Conservation (phyloP, 352 stramenopile genomes). For the Pythium biforme region DNA sequence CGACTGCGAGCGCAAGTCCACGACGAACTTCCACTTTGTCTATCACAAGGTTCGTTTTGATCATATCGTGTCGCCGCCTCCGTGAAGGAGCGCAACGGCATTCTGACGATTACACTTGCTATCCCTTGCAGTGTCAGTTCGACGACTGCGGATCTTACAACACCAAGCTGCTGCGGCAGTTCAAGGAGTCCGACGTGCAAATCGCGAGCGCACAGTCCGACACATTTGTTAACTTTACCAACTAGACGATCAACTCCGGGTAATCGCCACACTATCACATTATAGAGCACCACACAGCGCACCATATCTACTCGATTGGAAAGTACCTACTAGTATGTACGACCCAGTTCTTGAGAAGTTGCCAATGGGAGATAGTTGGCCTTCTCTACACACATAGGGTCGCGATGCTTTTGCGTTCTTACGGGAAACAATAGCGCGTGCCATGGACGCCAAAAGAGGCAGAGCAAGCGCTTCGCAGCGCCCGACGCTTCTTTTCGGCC, state of each 20-base stretch:
- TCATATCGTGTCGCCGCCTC: background rate
- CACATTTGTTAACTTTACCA: slow-evolving; percentile 34
- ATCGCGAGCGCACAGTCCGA: slow-evolving; percentile 37
- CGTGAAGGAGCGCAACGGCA: background rate
- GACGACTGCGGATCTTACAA: slow-evolving; percentile 83
- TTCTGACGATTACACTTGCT: background rate
- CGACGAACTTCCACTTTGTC: slow-evolving; percentile 81
- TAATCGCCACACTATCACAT: background rate
- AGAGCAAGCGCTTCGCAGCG: slow-evolving; percentile 30
- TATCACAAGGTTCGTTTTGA: slow-evolving; percentile 74
- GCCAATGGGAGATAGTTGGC: slow-evolving; percentile 44
- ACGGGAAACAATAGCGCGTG: slow-evolving; percentile 34
- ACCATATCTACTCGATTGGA: background rate
- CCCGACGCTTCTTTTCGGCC: slow-evolving; percentile 26
- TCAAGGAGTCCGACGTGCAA: slow-evolving; percentile 47
- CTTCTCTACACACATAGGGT: slow-evolving; percentile 85
- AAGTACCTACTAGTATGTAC: slow-evolving; percentile 33
- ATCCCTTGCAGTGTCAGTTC: slow-evolving; percentile 51
- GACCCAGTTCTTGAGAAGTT: slow-evolving; percentile 82
- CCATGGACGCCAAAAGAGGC: slow-evolving; percentile 25
- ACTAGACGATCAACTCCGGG: slow-evolving; percentile 27
- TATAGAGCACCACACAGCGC: background rate
- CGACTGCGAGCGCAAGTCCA: slow-evolving; percentile 84
- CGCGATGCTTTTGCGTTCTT: slow-evolving; percentile 51
- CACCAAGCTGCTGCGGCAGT: slow-evolving; percentile 80